Percentiles rank a stretch among this genome's conserved stretches.
phyloP scores from a whole-genome alignment of 371 early-diverging fungal genomes.

The Haplosporangium sp. region DNA sequence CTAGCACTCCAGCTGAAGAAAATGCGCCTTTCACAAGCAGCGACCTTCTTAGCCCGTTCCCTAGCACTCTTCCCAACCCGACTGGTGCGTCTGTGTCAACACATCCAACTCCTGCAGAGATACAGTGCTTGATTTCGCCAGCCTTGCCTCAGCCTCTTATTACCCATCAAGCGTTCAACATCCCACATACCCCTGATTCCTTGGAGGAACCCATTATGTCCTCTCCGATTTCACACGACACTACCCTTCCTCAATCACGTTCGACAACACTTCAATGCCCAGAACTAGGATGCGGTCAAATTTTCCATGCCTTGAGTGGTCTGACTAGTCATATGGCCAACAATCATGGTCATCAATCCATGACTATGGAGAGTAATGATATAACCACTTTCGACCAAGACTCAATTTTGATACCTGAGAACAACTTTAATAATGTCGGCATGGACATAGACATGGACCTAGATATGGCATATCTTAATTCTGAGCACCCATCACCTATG shows the following conservation, averaged over 20 bases:
- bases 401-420: constrained; percentile 36
- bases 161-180: constrained; percentile 38
- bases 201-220: constrained; percentile 15
- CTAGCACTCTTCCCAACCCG: neutral
- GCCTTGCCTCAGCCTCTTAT: constrained; percentile 8
- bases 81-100: constrained; percentile 1
- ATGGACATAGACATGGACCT: constrained; percentile 33
- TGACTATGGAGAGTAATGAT: constrained; percentile 38
- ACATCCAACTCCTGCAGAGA: constrained; percentile 36
- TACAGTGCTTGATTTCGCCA: constrained; percentile 21
- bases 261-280: constrained; percentile 36
- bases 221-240: constrained; percentile 15
- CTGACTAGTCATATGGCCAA: constrained; percentile 50
- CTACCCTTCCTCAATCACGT: constrained; percentile 13
- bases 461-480: constrained; percentile 28
- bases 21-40: neutral
- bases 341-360: constrained; percentile 41
- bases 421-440: constrained; percentile 30
- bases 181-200: constrained; percentile 42
- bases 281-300: constrained; percentile 46
- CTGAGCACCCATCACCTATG: constrained; percentile 33
- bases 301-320: constrained; percentile 19
- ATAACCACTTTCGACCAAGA: constrained; percentile 11
- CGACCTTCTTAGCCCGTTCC: neutral
- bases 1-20: neutral